These are phyloP conservation scores for Glaciozyma antarctica DNA, from an alignment of 768 basidiomycete species.

Conservation along the genomic window DNA sequence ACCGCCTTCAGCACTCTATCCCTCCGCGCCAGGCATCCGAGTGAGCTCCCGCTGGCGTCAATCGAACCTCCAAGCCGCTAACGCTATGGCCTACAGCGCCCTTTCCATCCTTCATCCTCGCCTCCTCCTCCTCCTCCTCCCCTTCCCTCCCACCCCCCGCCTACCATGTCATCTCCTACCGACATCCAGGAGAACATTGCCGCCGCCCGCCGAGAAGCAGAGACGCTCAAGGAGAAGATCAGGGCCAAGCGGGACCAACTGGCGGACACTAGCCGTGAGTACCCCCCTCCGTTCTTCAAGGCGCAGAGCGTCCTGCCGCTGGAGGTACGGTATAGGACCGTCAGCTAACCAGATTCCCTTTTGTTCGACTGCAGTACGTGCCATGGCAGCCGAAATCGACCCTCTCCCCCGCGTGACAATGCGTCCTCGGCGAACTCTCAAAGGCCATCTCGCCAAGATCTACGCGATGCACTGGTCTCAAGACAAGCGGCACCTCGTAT, in stretches of 20 bases:
- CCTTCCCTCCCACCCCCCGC: no score
- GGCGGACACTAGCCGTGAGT: slow-evolving; percentile 93
- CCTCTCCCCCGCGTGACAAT: slow-evolving; percentile 92
- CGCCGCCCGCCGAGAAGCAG: slow-evolving; percentile 90
- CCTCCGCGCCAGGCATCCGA: no score
- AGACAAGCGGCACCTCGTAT: slow-evolving; percentile 93
- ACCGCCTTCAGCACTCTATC: no score
- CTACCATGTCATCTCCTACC: slow-evolving; percentile 24
- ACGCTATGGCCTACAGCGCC: no score
- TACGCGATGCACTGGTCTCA: slow-evolving; percentile 99
- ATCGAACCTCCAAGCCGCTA: no score
- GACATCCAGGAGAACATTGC: slow-evolving; percentile 53
- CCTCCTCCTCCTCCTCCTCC: no score
- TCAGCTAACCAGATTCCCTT: not conserved
- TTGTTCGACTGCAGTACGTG: slow-evolving; percentile 58
- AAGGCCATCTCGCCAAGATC: slow-evolving; percentile 97
- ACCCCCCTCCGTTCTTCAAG: not conserved
- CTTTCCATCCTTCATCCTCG: not conserved
- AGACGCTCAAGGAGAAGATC: slow-evolving; percentile 97
- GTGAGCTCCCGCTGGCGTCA: no score
- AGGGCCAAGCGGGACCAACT: slow-evolving; percentile 90
- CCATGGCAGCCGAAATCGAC: slow-evolving; percentile 96
- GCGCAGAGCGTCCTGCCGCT: not conserved
- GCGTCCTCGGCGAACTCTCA: slow-evolving; percentile 86
- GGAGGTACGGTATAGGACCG: not conserved